Percentiles rank a stretch among this genome's conserved stretches.
Evolutionary conservation across 768 basidiomycete species (phyloP).

Genomic region (Leucocoprinus leucothites): DNA sequence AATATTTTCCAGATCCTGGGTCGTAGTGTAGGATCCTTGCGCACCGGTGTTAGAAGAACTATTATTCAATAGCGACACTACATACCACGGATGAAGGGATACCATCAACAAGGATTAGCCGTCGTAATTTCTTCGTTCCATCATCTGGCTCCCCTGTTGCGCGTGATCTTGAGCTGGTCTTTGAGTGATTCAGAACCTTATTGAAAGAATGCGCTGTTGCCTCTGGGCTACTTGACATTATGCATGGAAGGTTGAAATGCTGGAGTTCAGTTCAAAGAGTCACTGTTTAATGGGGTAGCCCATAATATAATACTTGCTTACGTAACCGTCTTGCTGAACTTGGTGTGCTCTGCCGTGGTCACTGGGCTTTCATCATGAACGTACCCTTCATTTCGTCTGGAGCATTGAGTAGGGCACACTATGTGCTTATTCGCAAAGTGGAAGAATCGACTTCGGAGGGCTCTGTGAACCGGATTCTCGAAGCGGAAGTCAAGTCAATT

Average conservation of each 20-base stretch:
- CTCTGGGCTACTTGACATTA: conserved; percentile 14
- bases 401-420: conserved; percentile 72
- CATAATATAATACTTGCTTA: neutral
- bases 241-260: conserved; percentile 11
- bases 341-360: neutral
- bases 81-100: conserved; percentile 77
- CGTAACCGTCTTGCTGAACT: neutral
- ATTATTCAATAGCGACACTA: conserved; percentile 12
- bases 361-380: conserved; percentile 47
- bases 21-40: conserved; percentile 77
- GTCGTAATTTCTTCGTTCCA: conserved; percentile 78
- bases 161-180: conserved; percentile 59
- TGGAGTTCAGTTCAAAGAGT: neutral
- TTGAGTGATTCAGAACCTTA: conserved; percentile 75
- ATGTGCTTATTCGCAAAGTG: conserved; percentile 68
- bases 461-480: conserved; percentile 58
- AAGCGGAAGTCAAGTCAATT: conserved; percentile 55
- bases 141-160: conserved; percentile 65
- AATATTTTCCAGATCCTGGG: conserved; percentile 95
- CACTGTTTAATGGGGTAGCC: too few species aligned
- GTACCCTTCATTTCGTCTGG: conserved; percentile 78
- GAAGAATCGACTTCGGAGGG: conserved; percentile 58
- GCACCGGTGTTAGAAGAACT: neutral
- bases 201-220: conserved; percentile 71
- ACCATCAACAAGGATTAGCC: conserved; percentile 88